Base-by-base conservation (phyloP, 73 alveolate species). In the Paramecium tetraurelia region DNA sequence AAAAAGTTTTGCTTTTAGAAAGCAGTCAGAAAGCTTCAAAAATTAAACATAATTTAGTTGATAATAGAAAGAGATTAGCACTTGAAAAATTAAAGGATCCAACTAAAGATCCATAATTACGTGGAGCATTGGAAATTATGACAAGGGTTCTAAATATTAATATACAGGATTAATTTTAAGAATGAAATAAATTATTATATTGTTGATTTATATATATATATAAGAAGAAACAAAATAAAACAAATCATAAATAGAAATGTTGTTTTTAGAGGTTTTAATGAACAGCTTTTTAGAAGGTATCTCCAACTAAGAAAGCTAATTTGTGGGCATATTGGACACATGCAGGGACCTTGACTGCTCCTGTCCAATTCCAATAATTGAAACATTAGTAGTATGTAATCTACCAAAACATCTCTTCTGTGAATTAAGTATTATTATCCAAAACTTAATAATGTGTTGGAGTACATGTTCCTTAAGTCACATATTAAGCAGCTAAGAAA, bases 341-440 rank as follows among this genome's bases (percentile, higher is more conserved):
- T n/a, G 99, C 98, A 20, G 99, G 99, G 3, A 96, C 95, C 41
- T 96, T 95, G 22, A 97, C 96, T 36, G 98, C 90, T 14, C 98
- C 98, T 7, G 95, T 86, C 80, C 97, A 95, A 93, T 97, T 97
- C 89, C 93, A 97, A 93, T 97, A 97, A 43, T 94, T 89, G 93
- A 95, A 95, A 77, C 99, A 95, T 85, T 96, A 96, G 83, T 94
- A 96, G 93, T 93, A 96, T 24, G 98, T 96, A 22, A 97, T 92
- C 58, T 85, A 29, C 94, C 97, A 93, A 58, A 96, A 71, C 70
- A 93, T 93, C 21, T 92, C 95, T 41, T 93, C 92, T 31, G 85
- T 83, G 21, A 85, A 58, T 58, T 77, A 59, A 35, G 95, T 92
- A 10, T 92, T 88, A 85, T 97, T 96, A 3, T 75, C 87, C 33